A percentile compares a stretch with the other conserved stretches of the same genome.
These are phyloP conservation scores for Colletotrichum agaves DNA, from an alignment of 2,329 filamentous ascomycete species.

Conservation along the genomic window DNA sequence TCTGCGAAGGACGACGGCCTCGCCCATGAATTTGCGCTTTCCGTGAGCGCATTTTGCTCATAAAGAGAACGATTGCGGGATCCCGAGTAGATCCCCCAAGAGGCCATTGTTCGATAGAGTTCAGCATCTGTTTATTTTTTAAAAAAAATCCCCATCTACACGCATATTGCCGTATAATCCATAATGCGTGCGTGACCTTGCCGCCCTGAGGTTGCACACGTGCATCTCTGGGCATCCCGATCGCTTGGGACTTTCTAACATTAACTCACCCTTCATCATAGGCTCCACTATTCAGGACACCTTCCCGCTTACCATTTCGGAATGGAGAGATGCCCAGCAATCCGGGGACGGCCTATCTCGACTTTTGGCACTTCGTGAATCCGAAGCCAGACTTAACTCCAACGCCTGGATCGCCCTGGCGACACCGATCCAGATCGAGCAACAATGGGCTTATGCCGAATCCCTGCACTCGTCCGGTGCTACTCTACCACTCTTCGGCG, in stretches of 20 bases:
- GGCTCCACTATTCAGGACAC: conserved; percentile 29
- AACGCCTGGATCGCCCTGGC: conserved; percentile 48
- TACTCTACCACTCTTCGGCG: conserved; percentile 63
- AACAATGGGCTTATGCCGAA: conserved; percentile 50
- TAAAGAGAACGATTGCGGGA: neutral
- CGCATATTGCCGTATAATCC: conserved; percentile 9
- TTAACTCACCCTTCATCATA: neutral
- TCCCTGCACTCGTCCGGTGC: conserved; percentile 52
- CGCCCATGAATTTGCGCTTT: conserved; percentile 4
- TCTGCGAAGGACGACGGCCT: conserved; percentile 16
- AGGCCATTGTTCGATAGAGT: neutral
- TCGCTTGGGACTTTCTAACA: conserved; percentile 19
- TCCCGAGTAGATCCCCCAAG: neutral
- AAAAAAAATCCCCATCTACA: neutral
- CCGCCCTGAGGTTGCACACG: neutral
- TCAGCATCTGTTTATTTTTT: neutral
- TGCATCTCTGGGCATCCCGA: conserved; percentile 11
- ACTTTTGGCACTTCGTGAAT: conserved; percentile 41
- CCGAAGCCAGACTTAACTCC: conserved; percentile 41
- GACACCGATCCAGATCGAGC: conserved; percentile 41
- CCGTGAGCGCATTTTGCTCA: conserved; percentile 3
- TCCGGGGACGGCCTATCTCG: conserved; percentile 42
- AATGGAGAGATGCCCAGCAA: conserved; percentile 43
- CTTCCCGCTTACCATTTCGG: conserved; percentile 37
- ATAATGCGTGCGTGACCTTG: conserved; percentile 30